These are phyloP conservation scores for Aspergillus aculeatinus DNA, from an alignment of 2,329 filamentous ascomycete genomes.

Conservation along the genomic window DNA sequence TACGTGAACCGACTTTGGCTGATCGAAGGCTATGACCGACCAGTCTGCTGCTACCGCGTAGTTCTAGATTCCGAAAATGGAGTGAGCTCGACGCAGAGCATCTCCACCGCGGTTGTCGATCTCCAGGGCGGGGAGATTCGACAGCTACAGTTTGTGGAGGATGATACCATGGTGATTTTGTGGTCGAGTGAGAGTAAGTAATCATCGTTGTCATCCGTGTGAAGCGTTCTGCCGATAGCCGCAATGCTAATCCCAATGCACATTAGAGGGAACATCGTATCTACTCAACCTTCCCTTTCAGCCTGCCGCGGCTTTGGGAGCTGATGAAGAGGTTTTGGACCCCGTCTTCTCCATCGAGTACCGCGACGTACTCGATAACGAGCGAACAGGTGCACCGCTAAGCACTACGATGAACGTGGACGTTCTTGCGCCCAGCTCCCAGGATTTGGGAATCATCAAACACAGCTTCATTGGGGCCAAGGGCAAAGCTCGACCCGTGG, in stretches of 20 bases:
- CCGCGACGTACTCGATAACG: conserved; percentile 13
- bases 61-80: conserved; percentile 57
- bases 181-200: conserved; percentile 41
- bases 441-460: conserved; percentile 32
- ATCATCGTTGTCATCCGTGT: neutral
- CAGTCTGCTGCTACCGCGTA: conserved; percentile 60
- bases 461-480: conserved; percentile 46
- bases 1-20: neutral
- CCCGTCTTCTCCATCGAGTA: conserved; percentile 23
- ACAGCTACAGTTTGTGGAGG: conserved; percentile 68
- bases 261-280: conserved; percentile 27
- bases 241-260: conserved; percentile 1
- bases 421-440: conserved; percentile 17
- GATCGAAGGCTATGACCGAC: conserved; percentile 12
- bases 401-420: conserved; percentile 19
- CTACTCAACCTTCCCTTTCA: conserved; percentile 38
- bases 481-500: conserved; percentile 48
- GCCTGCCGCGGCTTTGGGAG: conserved; percentile 10
- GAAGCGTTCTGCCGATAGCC: neutral
- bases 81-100: conserved; percentile 51
- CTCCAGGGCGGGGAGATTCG: conserved; percentile 41
- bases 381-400: conserved; percentile 13
- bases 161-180: conserved; percentile 61
- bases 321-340: conserved; percentile 9
- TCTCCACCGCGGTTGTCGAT: conserved; percentile 32